Conservation (phyloP, 305 asterid species). For the Rubia tinctorum region DNA sequence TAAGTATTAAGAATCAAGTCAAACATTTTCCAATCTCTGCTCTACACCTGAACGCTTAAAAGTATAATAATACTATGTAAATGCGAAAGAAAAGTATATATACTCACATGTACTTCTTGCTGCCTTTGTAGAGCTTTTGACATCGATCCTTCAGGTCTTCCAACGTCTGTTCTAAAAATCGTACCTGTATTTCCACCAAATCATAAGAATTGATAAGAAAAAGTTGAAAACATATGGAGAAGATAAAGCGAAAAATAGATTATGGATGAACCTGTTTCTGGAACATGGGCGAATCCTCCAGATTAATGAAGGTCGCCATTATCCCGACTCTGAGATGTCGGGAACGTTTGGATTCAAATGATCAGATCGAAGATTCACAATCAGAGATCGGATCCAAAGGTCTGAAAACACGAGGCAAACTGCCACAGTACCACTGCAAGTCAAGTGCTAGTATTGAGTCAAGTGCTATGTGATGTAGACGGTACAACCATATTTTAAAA, state of each 20-base stretch:
- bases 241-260: neutral
- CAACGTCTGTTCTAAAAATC: slow-evolving; percentile 73
- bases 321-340: neutral
- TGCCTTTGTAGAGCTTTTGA: slow-evolving; percentile 80
- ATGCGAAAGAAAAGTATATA: neutral
- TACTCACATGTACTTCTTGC: slow-evolving; percentile 91
- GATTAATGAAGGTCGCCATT: slow-evolving; percentile 80
- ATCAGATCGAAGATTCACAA: slow-evolving; percentile 1
- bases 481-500: too few species aligned
- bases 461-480: neutral
- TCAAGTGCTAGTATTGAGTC: neutral
- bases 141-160: slow-evolving; percentile 94
- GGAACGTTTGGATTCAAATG: neutral
- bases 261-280: slow-evolving; percentile 63
- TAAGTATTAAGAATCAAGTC: neutral
- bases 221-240: neutral
- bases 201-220: neutral
- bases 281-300: slow-evolving; percentile 98
- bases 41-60: neutral
- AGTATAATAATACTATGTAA: neutral
- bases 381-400: slow-evolving; percentile 1
- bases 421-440: neutral
- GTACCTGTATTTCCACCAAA: slow-evolving; percentile 45
- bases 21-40: neutral
- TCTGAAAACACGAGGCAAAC: neutral